Evolutionary conservation across 1,139 yeast genomes (phyloP).

Genomic region (Taphrina pruni): DNA sequence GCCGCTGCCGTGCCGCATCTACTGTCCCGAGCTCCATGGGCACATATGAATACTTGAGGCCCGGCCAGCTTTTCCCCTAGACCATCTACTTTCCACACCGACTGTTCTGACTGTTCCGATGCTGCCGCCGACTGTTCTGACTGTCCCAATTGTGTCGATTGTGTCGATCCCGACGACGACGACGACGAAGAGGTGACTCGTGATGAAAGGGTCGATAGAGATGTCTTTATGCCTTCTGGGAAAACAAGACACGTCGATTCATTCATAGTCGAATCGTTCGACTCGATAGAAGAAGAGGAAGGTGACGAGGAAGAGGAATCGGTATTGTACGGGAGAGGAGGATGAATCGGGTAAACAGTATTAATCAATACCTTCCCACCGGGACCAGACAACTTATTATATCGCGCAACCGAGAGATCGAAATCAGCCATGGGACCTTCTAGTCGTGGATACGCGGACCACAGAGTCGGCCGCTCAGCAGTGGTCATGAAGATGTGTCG

Average conservation of each 20-base stretch:
- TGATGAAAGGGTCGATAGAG: background rate
- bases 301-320: background rate
- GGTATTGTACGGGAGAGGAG: too few relatives aligned
- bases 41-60: constrained; percentile 18
- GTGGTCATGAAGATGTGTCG: constrained; percentile 6
- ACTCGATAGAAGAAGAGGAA: background rate
- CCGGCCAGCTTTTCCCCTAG: background rate
- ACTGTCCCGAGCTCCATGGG: constrained; percentile 17
- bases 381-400: background rate
- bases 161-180: background rate
- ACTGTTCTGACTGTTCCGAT: too few relatives aligned
- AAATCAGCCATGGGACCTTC: background rate
- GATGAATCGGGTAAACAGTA: too few relatives aligned
- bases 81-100: too few relatives aligned
- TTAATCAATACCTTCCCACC: too few relatives aligned
- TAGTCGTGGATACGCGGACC: background rate
- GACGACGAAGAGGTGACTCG: background rate
- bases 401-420: background rate
- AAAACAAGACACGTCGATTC: background rate
- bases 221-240: background rate
- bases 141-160: background rate
- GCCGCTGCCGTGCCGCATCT: constrained; percentile 23
- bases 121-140: too few relatives aligned
- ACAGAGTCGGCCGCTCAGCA: background rate
- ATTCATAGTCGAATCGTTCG: too few relatives aligned